Evolutionary conservation across 495 filamentous ascomycete species (phyloP), one percentile per base, ranked within the genome.

Genomic region (Delitschia confertaspora): DNA sequence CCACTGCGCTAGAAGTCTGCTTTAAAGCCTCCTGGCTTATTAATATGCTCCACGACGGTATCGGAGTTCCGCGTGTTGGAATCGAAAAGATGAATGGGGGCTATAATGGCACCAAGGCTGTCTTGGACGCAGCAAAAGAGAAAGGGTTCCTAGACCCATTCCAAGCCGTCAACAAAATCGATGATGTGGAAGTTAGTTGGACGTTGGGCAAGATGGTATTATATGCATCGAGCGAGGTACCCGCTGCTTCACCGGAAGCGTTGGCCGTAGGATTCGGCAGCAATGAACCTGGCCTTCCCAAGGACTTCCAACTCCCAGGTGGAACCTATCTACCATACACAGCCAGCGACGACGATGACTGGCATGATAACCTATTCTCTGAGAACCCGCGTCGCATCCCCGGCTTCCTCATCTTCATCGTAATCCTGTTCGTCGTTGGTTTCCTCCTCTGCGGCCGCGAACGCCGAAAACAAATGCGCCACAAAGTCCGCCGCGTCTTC

Each of bases 11-110:
- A 39, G 83, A 93, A 57, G 83, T 93, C 1, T 99, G 91, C 61
- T 99, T 99, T 72, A 96, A 96, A 62, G 85, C 91, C 0, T 88
- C 85, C 5, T 99, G 93, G 91, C 69, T 99, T 25, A 94, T 95
- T 56, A 96, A 93, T 45, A 75, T 99, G 30, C 69, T 99, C 5
- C 91, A 99, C 57, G 81, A 94, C 47, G 91, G 91, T 4, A 95
- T 99, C 54, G 91, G 91, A 2, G 76, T 99, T 30, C 91, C 91
- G 1, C 74, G 91, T n/a, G 73, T 93, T 8, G 86, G 87, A 0
- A 61, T 95, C 3, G 89, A 96, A 45, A 62, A 74, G 17, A 67
- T 61, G 1, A 42, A 62, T 0, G 46, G 58, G 20, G 42, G 45
- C 13, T 67, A 80, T 51, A 29, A 95, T 53, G 71, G 75, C 8